Evolutionary conservation across 257 asterid genomes (phyloP).

Genomic region (Solanum medicagineum): DNA sequence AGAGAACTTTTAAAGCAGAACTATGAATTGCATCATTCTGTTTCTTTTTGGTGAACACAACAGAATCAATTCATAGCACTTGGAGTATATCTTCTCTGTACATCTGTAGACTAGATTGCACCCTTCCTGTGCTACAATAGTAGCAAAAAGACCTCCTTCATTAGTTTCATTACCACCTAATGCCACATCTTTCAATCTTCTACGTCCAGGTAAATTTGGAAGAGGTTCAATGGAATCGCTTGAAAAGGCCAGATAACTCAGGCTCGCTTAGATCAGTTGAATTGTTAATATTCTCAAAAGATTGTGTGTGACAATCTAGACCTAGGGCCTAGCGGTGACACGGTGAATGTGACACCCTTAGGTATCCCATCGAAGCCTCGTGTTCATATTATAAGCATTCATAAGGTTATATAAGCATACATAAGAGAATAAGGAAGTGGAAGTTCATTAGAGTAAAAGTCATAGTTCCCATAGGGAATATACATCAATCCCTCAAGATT

Average conservation of each 20-base stretch:
- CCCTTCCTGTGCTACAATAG: slow-evolving; percentile 11
- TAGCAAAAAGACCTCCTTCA: slow-evolving; percentile 11
- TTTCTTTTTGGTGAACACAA: slow-evolving; percentile 64
- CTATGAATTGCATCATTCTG: slow-evolving; percentile 56
- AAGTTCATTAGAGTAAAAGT: too few relatives aligned
- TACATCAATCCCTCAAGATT: too few relatives aligned
- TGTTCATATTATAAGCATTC: too few relatives aligned
- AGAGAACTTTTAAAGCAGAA: slow-evolving; percentile 59
- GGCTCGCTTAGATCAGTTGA: slow-evolving; percentile 49
- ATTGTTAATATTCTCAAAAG: slow-evolving; percentile 31
- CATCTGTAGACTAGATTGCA: slow-evolving; percentile 21
- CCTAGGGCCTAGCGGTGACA: too few relatives aligned
- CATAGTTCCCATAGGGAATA: too few relatives aligned
- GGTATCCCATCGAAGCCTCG: too few relatives aligned
- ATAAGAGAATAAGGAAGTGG: too few relatives aligned
- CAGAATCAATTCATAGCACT: slow-evolving; percentile 45
- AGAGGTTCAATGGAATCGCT: slow-evolving; percentile 17
- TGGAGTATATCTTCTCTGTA: slow-evolving; percentile 19
- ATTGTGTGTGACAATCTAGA: too few relatives aligned
- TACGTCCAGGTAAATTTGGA: slow-evolving; percentile 34
- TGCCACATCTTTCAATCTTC: slow-evolving; percentile 40
- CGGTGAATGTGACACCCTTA: too few relatives aligned
- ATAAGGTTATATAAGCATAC: too few relatives aligned
- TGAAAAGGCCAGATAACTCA: slow-evolving; percentile 46
- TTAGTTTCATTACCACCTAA: slow-evolving; percentile 20